Evolutionary conservation across 768 basidiomycete genomes (phyloP), one percentile per base, ranked within the genome.

Genomic region (Leccinum arenicola): DNA sequence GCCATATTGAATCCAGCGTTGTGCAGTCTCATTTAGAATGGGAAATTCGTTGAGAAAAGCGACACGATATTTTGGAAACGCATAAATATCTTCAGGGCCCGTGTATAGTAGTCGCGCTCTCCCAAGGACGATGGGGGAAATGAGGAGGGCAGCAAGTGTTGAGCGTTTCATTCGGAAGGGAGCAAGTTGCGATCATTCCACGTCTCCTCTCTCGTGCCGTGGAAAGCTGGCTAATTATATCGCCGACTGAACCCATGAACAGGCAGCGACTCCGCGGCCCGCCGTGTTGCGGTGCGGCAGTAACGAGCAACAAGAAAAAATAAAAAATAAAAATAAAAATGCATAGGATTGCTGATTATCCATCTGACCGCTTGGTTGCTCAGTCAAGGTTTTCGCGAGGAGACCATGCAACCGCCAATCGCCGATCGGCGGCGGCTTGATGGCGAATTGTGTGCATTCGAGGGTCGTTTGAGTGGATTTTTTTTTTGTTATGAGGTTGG

Each of bases 41-140:
- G 92, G 91, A n/a, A 86, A 82, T 58, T 82, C 82, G 69, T 91
- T 89, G 68, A 94, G 82, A 73, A 91, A 94, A 43, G 85, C 76
- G 60, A 94, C 86, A 45, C 84, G 81, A 70, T 84, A 89, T 70
- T 94, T 94, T 63, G 92, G 93, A 69, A 87, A 92, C 0, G 92
- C 87, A 71, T 85, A 82, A 15, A 85, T 78, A 66, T 94, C 92
- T 66, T 93, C 88, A 29, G 92, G 91, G 50, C 91, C 79, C 9
- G 87, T 84, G 68, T 91, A 86, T 29, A 86, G 70, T n/a, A 84
- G 63, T 0, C 68, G 72, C 0, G 75, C 77, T 45, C 47, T 66
- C 57, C 55, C 50, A 6, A 66, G 50, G 2, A 25, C 56, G 29
- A 66, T 23, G 47, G 50, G 11, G 55, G 59, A 63, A 55, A 74